Evolutionary conservation across 2,329 filamentous ascomycete species (phyloP), one percentile per base, ranked within the genome.

Genomic region (Ceratocystiopsis brevicomis): DNA sequence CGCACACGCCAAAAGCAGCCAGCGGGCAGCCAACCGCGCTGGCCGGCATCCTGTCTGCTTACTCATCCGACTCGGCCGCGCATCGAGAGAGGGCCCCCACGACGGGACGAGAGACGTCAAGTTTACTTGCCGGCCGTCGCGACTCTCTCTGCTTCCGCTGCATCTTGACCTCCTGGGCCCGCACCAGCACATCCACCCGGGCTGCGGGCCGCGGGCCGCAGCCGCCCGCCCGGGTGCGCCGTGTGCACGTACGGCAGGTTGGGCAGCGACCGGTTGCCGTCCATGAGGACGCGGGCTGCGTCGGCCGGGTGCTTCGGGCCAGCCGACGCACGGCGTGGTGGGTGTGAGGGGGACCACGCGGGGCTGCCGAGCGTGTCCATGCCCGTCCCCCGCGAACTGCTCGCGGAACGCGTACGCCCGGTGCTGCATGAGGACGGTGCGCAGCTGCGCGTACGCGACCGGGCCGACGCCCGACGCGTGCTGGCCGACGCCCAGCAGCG

Each of bases 291-390:
- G 53, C 86, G 76, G n/a, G 63, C 63, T 15, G 76, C 63, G 37
- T 81, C 77, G 10, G 63, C 67, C 1, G 66, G 59, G 12, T 57
- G 47, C 19, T 78, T 74, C 37, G 72, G 72, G 71, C 81, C 82
- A 92, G 12, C 86, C 86, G 0, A 75, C 67, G 46, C 80, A 71
- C 0, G 86, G 82, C 4, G 75, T 73, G 1, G 84, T 86, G 0
- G 87, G 87, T 2, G 80, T 81, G 37, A 92, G 62, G 47, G 95
- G 75, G 33, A 94, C 61, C 47, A 95, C 62, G 19, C 81, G 82
- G 0, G 84, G 82, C 53, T 92, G 61, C 44, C 68, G 61, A 3
- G 38, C 40, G 85, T 81, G n/a, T n/a, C n/a, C n/a, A n/a, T n/a
- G n/a, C n/a, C n/a, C n/a, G n/a, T n/a, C n/a, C n/a, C n/a, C n/a